Percentiles rank a stretch among this genome's conserved stretches.
These are phyloP conservation scores for Paracoccidioides brasiliensis DNA, from an alignment of 2,329 filamentous ascomycete species.

Conservation along the genomic window DNA sequence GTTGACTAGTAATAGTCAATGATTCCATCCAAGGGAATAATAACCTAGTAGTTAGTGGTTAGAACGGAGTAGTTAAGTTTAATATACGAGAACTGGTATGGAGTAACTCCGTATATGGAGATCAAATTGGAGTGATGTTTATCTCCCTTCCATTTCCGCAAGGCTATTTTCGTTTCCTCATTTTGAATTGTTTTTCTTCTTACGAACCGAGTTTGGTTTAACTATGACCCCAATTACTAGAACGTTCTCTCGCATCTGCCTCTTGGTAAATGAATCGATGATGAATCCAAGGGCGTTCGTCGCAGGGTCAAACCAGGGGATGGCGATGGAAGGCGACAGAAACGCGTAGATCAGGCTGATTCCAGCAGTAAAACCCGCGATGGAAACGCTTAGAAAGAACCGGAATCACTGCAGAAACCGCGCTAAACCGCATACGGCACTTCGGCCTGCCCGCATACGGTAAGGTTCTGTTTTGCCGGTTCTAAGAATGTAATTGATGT, in stretches of 20 bases:
- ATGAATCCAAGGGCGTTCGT: background rate
- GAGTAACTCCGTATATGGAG: too few species aligned
- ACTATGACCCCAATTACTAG: too few species aligned
- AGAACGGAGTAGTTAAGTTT: too few species aligned
- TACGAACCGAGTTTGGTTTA: too few species aligned
- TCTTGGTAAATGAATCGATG: background rate
- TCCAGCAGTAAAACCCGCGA: background rate
- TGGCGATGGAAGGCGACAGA: constrained; percentile 4
- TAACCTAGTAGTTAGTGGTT: background rate
- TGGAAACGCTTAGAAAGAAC: constrained; percentile 10
- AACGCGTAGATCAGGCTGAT: constrained; percentile 5
- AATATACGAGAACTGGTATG: too few species aligned
- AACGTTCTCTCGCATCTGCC: background rate
- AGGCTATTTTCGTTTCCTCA: too few species aligned
- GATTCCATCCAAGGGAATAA: background rate
- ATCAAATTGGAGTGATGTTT: too few species aligned
- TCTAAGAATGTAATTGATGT: background rate
- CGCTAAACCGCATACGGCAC: constrained; percentile 6
- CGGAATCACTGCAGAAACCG: constrained; percentile 7
- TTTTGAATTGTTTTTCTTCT: too few species aligned
- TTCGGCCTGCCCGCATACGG: constrained; percentile 8
- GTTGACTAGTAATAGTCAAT: background rate
- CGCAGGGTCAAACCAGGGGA: background rate
- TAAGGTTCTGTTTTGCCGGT: constrained; percentile 11
- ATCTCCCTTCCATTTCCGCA: too few species aligned